phyloP scores from a whole-genome alignment of 2,329 filamentous ascomycete species.

The Elsinoe arachidis region DNA sequence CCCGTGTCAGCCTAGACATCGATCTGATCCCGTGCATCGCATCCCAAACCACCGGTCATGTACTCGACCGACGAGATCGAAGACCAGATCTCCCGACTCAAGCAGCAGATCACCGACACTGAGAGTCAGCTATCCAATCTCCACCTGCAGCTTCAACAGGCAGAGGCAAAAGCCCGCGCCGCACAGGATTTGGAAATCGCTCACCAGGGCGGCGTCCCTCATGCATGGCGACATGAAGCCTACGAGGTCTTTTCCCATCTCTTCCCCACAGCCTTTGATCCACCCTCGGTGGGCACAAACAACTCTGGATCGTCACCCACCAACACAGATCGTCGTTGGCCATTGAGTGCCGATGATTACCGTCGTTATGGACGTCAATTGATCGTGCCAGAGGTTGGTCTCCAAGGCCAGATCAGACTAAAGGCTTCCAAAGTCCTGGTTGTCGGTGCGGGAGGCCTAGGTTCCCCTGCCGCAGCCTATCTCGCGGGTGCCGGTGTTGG shows the following conservation, averaged over 20 bases:
- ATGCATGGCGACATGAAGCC: slow-evolving; percentile 36
- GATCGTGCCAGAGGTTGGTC: slow-evolving; percentile 73
- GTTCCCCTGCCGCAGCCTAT: slow-evolving; percentile 88
- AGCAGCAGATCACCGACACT: slow-evolving; percentile 34
- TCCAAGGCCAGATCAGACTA: slow-evolving; percentile 68
- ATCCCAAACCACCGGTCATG: slow-evolving; percentile 25
- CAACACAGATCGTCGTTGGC: slow-evolving; percentile 44
- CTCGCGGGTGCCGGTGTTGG: slow-evolving; percentile 83
- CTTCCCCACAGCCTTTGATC: slow-evolving; percentile 17
- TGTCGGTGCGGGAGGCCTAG: slow-evolving; percentile 79
- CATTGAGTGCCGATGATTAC: slow-evolving; percentile 65
- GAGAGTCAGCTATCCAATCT: slow-evolving; percentile 35
- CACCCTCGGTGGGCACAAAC: slow-evolving; percentile 19
- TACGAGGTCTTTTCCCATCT: slow-evolving; percentile 27
- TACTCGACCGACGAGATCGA: slow-evolving; percentile 18
- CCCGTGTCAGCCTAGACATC: background rate
- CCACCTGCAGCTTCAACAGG: slow-evolving; percentile 34
- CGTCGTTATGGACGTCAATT: slow-evolving; percentile 82
- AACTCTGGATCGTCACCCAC: slow-evolving; percentile 1
- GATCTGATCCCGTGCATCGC: background rate
- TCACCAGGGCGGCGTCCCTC: slow-evolving; percentile 32
- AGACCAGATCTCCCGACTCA: slow-evolving; percentile 30
- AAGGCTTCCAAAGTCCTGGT: slow-evolving; percentile 65
- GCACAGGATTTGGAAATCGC: slow-evolving; percentile 20
- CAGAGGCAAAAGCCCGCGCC: slow-evolving; percentile 27